Conservation (phyloP, 2,329 filamentous ascomycete genomes). For the Drechslerella stenobrocha region DNA sequence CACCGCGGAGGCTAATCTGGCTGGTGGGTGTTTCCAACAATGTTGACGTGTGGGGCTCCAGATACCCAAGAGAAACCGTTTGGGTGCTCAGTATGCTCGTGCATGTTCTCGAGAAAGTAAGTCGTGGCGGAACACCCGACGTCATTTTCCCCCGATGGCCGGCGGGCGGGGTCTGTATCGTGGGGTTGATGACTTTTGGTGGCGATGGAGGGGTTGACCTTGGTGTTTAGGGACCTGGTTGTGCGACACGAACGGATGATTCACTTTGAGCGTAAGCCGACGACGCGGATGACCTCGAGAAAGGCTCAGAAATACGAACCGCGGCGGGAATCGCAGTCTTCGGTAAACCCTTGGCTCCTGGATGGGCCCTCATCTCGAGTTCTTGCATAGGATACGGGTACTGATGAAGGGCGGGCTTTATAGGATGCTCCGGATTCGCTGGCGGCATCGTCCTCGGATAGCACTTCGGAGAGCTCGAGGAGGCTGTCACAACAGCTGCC, state of each 20-base stretch:
- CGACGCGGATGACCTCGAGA: slow-evolving; percentile 44
- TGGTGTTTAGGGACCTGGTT: slow-evolving; percentile 33
- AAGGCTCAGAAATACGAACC: slow-evolving; percentile 48
- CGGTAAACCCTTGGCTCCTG: slow-evolving; percentile 13
- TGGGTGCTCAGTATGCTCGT: slow-evolving; percentile 46
- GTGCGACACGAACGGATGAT: slow-evolving; percentile 48
- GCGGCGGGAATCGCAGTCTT: slow-evolving; percentile 42
- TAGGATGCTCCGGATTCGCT: slow-evolving; percentile 36
- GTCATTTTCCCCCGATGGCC: slow-evolving; percentile 18
- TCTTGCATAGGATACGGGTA: not conserved
- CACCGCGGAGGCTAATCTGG: slow-evolving; percentile 21
- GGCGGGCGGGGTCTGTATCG: slow-evolving; percentile 8
- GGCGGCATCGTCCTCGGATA: slow-evolving; percentile 24
- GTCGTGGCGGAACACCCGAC: not conserved
- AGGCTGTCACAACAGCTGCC: slow-evolving; percentile 26
- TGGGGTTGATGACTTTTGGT: not conserved
- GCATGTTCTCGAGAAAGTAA: slow-evolving; percentile 48
- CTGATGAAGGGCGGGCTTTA: not conserved
- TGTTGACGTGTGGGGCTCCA: slow-evolving; percentile 7
- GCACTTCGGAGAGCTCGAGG: slow-evolving; percentile 20
- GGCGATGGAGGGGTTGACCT: slow-evolving; percentile 8
- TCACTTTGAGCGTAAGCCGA: slow-evolving; percentile 45
- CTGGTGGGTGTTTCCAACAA: not conserved
- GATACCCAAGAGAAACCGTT: slow-evolving; percentile 48
- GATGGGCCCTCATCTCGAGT: not conserved